Percentiles rank a stretch among this genome's conserved stretches.
These are phyloP conservation scores for Termitomyces eurrhizus DNA, from an alignment of 768 basidiomycete genomes.

Conservation along the genomic window DNA sequence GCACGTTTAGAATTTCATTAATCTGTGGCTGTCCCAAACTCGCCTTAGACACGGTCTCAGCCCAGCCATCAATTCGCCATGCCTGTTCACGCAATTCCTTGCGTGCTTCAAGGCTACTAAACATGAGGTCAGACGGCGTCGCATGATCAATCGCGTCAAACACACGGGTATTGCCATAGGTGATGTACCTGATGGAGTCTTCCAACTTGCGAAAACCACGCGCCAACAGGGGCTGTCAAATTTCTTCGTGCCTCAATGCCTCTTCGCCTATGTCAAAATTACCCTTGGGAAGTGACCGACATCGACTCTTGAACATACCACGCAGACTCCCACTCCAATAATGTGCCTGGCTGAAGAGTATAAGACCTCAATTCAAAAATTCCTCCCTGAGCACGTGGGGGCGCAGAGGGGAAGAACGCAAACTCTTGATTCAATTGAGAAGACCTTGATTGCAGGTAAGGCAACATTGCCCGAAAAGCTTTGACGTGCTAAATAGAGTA, in stretches of 20 bases:
- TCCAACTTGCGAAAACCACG: slow-evolving; percentile 91
- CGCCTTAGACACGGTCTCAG: slow-evolving; percentile 90
- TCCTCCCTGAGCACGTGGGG: slow-evolving; percentile 83
- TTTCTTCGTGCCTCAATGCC: slow-evolving; percentile 92
- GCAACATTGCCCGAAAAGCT: slow-evolving; percentile 72
- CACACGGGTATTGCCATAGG: slow-evolving; percentile 95
- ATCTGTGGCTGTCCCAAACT: slow-evolving; percentile 15
- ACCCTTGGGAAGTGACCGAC: slow-evolving; percentile 3
- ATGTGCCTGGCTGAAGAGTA: slow-evolving; percentile 79
- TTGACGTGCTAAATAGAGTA: slow-evolving; percentile 48
- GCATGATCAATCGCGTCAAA: slow-evolving; percentile 17
- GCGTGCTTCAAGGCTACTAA: slow-evolving; percentile 69
- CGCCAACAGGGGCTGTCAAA: slow-evolving; percentile 81
- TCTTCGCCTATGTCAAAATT: slow-evolving; percentile 59
- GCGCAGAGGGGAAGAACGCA: slow-evolving; percentile 89
- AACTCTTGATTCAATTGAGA: slow-evolving; percentile 90
- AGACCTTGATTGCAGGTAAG: slow-evolving; percentile 67
- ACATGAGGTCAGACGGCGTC: slow-evolving; percentile 9
- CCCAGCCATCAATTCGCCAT: slow-evolving; percentile 96
- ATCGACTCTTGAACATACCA: slow-evolving; percentile 51
- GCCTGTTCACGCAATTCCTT: slow-evolving; percentile 86
- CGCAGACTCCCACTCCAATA: slow-evolving; percentile 93
- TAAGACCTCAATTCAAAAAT: slow-evolving; percentile 93
- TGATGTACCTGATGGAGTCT: slow-evolving; percentile 88
- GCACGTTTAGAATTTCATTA: slow-evolving; percentile 8